Conservation (phyloP, 345 rosid genomes). For the Gossypium stocksii region DNA sequence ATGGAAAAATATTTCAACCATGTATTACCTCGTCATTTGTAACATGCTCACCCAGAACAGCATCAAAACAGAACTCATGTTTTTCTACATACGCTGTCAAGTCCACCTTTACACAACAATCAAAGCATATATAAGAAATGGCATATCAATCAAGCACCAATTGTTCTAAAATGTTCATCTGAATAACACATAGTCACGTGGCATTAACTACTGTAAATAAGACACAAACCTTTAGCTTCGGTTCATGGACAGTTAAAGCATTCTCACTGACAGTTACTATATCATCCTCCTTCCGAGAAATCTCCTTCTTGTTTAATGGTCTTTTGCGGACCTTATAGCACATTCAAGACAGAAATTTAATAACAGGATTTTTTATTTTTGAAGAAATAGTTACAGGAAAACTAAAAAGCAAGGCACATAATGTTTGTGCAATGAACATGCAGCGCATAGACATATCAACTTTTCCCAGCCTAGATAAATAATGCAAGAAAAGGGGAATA, state of each 20-base stretch:
- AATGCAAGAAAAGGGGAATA: neutral
- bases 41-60: constrained; percentile 81
- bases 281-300: constrained; percentile 88
- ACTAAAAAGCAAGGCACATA: neutral
- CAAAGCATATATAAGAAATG: constrained; percentile 1
- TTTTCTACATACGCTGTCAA: constrained; percentile 97
- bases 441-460: neutral
- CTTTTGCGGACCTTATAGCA: constrained; percentile 80
- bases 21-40: constrained; percentile 81
- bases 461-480: neutral
- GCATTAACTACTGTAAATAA: constrained; percentile 10
- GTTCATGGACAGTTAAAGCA: constrained; percentile 80
- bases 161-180: neutral
- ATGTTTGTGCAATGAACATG: neutral
- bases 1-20: neutral
- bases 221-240: constrained; percentile 83
- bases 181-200: neutral
- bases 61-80: constrained; percentile 99
- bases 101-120: constrained; percentile 72
- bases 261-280: constrained; percentile 70
- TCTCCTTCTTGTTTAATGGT: constrained; percentile 90
- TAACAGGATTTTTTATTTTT: neutral
- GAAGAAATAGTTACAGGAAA: neutral
- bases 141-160: neutral
- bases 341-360: constrained; percentile 3